Evolutionary conservation across 768 basidiomycete genomes (phyloP).

Genomic region (Xerocomellus dryophilus): DNA sequence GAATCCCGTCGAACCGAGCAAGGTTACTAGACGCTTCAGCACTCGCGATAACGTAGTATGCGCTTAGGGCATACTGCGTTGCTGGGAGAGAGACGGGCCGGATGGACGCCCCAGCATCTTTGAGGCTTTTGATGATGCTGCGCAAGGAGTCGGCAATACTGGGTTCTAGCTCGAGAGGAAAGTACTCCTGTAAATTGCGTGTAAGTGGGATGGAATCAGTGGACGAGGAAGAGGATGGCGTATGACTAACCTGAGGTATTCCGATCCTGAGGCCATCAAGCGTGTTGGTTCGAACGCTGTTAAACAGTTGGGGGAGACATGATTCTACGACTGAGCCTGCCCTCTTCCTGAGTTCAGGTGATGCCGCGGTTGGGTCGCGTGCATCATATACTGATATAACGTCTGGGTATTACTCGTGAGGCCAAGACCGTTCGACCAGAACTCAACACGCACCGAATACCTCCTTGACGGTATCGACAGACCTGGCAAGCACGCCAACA

Average conservation of each 20-base stretch:
- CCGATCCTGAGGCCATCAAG: constrained; percentile 66
- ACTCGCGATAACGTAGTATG: constrained; percentile 94
- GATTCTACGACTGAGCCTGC: constrained; percentile 31
- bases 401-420: constrained; percentile 26
- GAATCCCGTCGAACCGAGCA: constrained; percentile 84
- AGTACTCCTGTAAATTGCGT: constrained; percentile 58
- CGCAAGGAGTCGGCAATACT: constrained; percentile 47
- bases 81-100: constrained; percentile 71
- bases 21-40: constrained; percentile 94
- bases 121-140: constrained; percentile 40
- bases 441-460: constrained; percentile 56
- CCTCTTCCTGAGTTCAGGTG: constrained; percentile 35
- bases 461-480: constrained; percentile 44
- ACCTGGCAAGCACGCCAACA: constrained; percentile 74
- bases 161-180: constrained; percentile 61
- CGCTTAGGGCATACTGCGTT: constrained; percentile 73
- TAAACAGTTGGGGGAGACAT: background rate
- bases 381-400: constrained; percentile 48
- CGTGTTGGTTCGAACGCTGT: constrained; percentile 1
- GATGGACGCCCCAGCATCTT: constrained; percentile 58
- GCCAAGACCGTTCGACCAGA: background rate
- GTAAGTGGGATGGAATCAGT: background rate
- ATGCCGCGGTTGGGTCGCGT: constrained; percentile 73
- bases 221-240: background rate
- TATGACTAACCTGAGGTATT: constrained; percentile 61